Evolutionary conservation across 495 filamentous ascomycete species (phyloP).

Genomic region (Penicillium psychrofluorescens): DNA sequence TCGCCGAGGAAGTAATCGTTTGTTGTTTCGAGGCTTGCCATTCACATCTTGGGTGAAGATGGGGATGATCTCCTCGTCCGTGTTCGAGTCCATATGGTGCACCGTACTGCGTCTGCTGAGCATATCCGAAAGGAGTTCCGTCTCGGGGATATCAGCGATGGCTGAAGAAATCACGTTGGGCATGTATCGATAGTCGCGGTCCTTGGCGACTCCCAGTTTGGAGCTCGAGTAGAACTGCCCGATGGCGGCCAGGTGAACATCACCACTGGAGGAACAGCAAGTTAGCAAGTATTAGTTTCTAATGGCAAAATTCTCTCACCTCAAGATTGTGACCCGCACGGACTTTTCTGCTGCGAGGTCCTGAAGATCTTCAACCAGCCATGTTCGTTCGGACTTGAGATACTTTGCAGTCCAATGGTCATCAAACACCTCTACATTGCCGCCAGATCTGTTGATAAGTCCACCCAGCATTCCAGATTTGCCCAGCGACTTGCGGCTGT

Average conservation of each 20-base stretch:
- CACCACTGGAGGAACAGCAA: conserved; percentile 47
- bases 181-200: conserved; percentile 91
- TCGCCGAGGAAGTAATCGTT: conserved; percentile 76
- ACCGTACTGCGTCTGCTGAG: conserved; percentile 91
- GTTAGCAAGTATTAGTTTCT: conserved; percentile 7
- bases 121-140: conserved; percentile 81
- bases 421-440: conserved; percentile 88
- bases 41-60: conserved; percentile 86
- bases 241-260: conserved; percentile 88
- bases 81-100: conserved; percentile 67
- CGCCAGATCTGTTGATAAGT: conserved; percentile 83
- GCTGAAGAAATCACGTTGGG: conserved; percentile 83
- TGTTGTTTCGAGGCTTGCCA: conserved; percentile 83
- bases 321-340: conserved; percentile 80
- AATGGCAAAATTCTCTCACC: conserved; percentile 33
- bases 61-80: conserved; percentile 93
- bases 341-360: conserved; percentile 85
- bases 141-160: conserved; percentile 85
- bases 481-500: conserved; percentile 80
- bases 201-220: conserved; percentile 66
- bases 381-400: conserved; percentile 81
- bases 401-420: conserved; percentile 97
- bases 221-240: conserved; percentile 93
- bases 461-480: conserved; percentile 74
- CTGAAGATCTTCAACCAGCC: conserved; percentile 83